Evolutionary conservation across 768 basidiomycete species (phyloP).

Genomic region (Leccinellum albellum): DNA sequence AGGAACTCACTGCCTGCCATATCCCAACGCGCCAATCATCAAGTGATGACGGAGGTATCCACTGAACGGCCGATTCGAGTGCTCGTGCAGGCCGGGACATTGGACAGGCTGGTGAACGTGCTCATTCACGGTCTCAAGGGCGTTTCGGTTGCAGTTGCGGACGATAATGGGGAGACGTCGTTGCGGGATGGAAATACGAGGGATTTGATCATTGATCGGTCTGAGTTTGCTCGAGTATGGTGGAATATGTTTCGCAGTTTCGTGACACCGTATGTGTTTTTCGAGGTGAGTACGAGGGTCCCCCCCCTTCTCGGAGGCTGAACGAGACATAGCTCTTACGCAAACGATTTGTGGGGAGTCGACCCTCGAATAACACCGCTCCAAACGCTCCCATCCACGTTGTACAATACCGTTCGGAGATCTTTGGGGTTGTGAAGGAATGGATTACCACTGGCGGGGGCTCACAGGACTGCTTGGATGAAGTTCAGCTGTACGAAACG

Average conservation of each 20-base stretch:
- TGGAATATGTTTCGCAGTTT: slow-evolving; percentile 84
- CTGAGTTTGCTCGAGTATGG: slow-evolving; percentile 74
- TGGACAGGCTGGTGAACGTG: slow-evolving; percentile 69
- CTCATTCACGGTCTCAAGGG: slow-evolving; percentile 75
- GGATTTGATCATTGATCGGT: slow-evolving; percentile 66
- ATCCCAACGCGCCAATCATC: slow-evolving; percentile 55
- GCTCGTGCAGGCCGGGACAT: slow-evolving; percentile 72
- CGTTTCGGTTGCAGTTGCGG: slow-evolving; percentile 75
- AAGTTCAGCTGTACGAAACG: slow-evolving; percentile 56
- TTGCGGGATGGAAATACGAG: slow-evolving; percentile 70
- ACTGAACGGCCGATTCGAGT: slow-evolving; percentile 73
- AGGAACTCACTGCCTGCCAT: slow-evolving; percentile 79
- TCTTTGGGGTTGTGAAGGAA: slow-evolving; percentile 61
- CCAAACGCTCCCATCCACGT: slow-evolving; percentile 43
- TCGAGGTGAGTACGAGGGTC: slow-evolving; percentile 57
- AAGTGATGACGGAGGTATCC: slow-evolving; percentile 58
- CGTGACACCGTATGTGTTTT: slow-evolving; percentile 75
- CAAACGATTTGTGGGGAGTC: slow-evolving; percentile 61
- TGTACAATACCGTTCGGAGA: slow-evolving; percentile 53
- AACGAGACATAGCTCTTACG: slow-evolving; percentile 54
- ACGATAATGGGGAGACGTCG: slow-evolving; percentile 85
- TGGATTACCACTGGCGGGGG: slow-evolving; percentile 76
- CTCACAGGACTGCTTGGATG: slow-evolving; percentile 75
- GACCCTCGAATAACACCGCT: slow-evolving; percentile 42
- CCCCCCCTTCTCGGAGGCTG: neutral